Evolutionary conservation across 1,284 basidiomycete species (phyloP).

Genomic region (Rhizoctonia solani): DNA sequence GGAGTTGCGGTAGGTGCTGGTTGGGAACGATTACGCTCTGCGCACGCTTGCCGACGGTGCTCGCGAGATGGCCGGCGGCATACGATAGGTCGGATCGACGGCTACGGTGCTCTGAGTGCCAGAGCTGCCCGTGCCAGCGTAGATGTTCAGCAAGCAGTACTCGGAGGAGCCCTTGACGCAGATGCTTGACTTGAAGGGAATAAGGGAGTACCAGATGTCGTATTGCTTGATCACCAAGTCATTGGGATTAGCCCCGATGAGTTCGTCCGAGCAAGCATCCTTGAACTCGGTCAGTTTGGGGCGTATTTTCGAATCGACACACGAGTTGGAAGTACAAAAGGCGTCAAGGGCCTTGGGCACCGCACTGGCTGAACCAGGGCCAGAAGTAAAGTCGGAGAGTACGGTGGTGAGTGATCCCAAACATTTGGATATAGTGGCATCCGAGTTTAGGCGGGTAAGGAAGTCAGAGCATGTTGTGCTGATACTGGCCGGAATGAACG

Average conservation of each 20-base stretch:
- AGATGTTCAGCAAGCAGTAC: conserved; percentile 64
- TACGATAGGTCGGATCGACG: conserved; percentile 35
- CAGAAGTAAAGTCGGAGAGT: conserved; percentile 63
- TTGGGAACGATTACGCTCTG: conserved; percentile 57
- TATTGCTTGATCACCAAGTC: conserved; percentile 63
- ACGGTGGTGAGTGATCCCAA: conserved; percentile 65
- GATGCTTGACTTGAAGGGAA: conserved; percentile 65
- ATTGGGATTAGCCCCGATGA: conserved; percentile 57
- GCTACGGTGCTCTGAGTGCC: conserved; percentile 40
- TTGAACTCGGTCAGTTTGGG: conserved; percentile 69
- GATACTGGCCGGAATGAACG: conserved; percentile 68
- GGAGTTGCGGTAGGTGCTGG: conserved; percentile 61
- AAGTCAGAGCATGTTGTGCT: conserved; percentile 62
- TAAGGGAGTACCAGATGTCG: conserved; percentile 74
- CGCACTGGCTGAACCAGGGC: conserved; percentile 48
- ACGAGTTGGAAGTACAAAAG: conserved; percentile 62
- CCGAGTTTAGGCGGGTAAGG: conserved; percentile 64
- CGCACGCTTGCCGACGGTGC: no score
- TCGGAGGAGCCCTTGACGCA: conserved; percentile 71
- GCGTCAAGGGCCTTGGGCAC: conserved; percentile 59
- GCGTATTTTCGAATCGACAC: conserved; percentile 64
- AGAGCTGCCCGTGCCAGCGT: conserved; percentile 43
- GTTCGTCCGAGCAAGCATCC: conserved; percentile 66
- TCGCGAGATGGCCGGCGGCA: no score
- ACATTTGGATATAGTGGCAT: conserved; percentile 64